These are phyloP conservation scores for Alternaria gaisen DNA, from an alignment of 2,329 filamentous ascomycete genomes.

Conservation along the genomic window DNA sequence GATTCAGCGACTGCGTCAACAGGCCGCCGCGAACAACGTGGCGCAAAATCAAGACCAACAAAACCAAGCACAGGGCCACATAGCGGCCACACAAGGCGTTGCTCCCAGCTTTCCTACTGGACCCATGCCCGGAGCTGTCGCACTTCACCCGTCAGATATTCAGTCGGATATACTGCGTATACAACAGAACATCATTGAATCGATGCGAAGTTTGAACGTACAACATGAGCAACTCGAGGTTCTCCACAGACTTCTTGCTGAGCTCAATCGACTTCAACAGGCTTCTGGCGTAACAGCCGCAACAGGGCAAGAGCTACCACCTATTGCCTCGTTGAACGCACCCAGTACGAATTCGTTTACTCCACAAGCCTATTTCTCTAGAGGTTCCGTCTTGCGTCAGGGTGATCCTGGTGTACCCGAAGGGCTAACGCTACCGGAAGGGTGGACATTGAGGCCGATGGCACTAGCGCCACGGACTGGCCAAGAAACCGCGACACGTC, in stretches of 20 bases:
- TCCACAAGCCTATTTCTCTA: slow-evolving; percentile 47
- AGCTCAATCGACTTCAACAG: slow-evolving; percentile 45
- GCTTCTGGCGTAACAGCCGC: slow-evolving; percentile 34
- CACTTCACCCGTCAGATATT: slow-evolving; percentile 45
- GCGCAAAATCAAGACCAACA: slow-evolving; percentile 33
- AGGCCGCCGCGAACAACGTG: slow-evolving; percentile 33
- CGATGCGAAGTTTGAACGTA: slow-evolving; percentile 44
- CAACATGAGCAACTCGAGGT: slow-evolving; percentile 49
- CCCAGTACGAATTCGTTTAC: slow-evolving; percentile 27
- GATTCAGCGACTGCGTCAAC: slow-evolving; percentile 35
- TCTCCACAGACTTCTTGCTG: slow-evolving; percentile 42
- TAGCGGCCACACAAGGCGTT: slow-evolving; percentile 19
- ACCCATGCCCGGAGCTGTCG: slow-evolving; percentile 31
- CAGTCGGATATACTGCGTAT: slow-evolving; percentile 49
- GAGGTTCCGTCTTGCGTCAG: slow-evolving; percentile 43
- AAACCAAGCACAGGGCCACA: slow-evolving; percentile 22
- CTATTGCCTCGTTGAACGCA: slow-evolving; percentile 35
- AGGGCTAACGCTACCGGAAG: slow-evolving; percentile 49
- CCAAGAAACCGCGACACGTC: slow-evolving; percentile 17
- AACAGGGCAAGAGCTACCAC: slow-evolving; percentile 37
- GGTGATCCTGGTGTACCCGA: slow-evolving; percentile 47
- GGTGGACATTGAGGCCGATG: slow-evolving; percentile 50
- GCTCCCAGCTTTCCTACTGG: slow-evolving; percentile 16
- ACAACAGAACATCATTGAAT: slow-evolving; percentile 49
- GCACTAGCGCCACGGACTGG: slow-evolving; percentile 32